Percentiles rank a stretch among this genome's conserved stretches.
phyloP scores from a whole-genome alignment of 2,329 filamentous ascomycete species.

The Alternaria arborescens region DNA sequence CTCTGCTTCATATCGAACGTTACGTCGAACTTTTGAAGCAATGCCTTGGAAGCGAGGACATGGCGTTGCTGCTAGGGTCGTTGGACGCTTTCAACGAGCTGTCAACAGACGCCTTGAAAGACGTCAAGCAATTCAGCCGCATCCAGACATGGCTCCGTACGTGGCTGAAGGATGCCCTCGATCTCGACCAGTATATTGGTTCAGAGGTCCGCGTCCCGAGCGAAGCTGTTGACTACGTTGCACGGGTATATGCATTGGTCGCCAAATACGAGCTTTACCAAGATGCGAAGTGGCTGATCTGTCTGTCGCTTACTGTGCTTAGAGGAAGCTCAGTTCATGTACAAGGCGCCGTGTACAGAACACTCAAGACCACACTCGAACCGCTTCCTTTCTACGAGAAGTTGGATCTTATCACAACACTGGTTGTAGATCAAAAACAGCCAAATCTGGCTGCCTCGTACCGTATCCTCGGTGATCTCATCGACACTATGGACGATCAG shows the following conservation, averaged over 20 bases:
- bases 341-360: slow-evolving; percentile 20
- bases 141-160: slow-evolving; percentile 29
- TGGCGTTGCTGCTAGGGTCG: slow-evolving; percentile 22
- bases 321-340: slow-evolving; percentile 21
- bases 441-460: slow-evolving; percentile 26
- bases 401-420: slow-evolving; percentile 25
- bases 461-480: slow-evolving; percentile 35
- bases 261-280: slow-evolving; percentile 38
- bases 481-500: slow-evolving; percentile 42
- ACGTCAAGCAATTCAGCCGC: slow-evolving; percentile 25
- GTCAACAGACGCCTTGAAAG: slow-evolving; percentile 24
- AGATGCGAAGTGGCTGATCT: slow-evolving; percentile 30
- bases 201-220: slow-evolving; percentile 13
- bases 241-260: slow-evolving; percentile 30
- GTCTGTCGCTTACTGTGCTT: slow-evolving; percentile 33
- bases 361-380: slow-evolving; percentile 26
- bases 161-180: slow-evolving; percentile 33
- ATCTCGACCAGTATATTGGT: slow-evolving; percentile 30
- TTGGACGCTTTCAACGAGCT: slow-evolving; percentile 44
- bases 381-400: slow-evolving; percentile 30
- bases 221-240: slow-evolving; percentile 28
- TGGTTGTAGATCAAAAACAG: slow-evolving; percentile 21
- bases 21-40: slow-evolving; percentile 36
- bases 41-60: slow-evolving; percentile 25
- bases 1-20: slow-evolving; percentile 30